phyloP scores from a whole-genome alignment of 75 land plant species.

The Selaginella tamariscina region DNA sequence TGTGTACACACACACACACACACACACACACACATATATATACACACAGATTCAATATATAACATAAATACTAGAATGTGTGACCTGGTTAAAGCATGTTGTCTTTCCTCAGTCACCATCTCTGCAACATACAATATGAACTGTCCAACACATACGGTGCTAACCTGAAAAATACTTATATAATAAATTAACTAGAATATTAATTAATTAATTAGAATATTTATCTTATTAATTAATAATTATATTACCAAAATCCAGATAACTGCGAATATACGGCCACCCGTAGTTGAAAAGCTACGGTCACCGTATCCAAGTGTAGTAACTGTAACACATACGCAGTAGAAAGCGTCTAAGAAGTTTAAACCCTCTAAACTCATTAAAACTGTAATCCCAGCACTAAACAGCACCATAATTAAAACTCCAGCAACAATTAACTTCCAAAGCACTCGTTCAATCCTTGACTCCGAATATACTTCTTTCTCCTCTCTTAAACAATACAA shows the following conservation, averaged over 20 bases:
- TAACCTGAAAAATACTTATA: no score
- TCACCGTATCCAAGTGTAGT: slow-evolving; percentile 95
- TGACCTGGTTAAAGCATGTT: slow-evolving; percentile 33
- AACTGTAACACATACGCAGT: slow-evolving; percentile 78
- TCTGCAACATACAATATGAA: slow-evolving; percentile 70
- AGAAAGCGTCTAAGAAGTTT: slow-evolving; percentile 58
- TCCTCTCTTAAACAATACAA: no score
- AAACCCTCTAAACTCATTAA: slow-evolving; percentile 41
- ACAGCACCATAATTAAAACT: slow-evolving; percentile 26
- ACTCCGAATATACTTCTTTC: slow-evolving; percentile 13
- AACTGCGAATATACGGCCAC: slow-evolving; percentile 61
- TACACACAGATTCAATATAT: no score
- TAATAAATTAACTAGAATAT: no score
- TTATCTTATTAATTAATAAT: no score
- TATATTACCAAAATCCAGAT: slow-evolving; percentile 77
- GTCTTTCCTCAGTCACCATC: slow-evolving; percentile 38
- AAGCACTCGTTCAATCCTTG: slow-evolving; percentile 20
- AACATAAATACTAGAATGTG: no score
- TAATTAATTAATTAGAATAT: no score
- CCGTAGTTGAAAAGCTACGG: slow-evolving; percentile 50
- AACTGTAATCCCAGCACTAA: slow-evolving; percentile 39
- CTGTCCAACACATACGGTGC: slow-evolving; percentile 67
- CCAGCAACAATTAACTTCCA: slow-evolving; percentile 29
- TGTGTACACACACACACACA: no score
- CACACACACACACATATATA: no score